phyloP scores from a whole-genome alignment of 176 grass and related monocot genomes.

The Oryza glaberrima region DNA sequence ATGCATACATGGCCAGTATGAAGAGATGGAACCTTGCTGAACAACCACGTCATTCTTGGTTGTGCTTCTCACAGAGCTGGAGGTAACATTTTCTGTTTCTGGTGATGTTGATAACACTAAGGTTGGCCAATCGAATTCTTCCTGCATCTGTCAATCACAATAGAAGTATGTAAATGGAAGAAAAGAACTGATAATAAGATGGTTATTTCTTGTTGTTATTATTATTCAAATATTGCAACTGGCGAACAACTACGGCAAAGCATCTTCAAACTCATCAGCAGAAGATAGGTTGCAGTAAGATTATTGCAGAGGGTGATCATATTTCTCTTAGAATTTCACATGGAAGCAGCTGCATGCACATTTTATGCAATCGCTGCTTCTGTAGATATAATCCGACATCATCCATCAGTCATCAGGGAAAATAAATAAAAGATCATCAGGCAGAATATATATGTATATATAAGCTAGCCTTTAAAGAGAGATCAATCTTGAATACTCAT shows the following conservation, averaged over 20 bases:
- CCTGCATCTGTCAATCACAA: conserved; percentile 48
- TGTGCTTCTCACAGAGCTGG: neutral
- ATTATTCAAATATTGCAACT: neutral
- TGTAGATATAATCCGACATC: neutral
- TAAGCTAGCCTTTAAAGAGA: neutral
- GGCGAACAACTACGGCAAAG: neutral
- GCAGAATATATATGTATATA: too few species aligned
- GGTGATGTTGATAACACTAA: neutral
- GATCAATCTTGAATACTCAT: neutral
- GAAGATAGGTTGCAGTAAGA: neutral
- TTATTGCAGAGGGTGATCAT: neutral
- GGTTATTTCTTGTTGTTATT: neutral
- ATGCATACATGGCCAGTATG: conserved; percentile 21
- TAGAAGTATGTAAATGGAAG: neutral
- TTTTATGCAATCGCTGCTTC: neutral
- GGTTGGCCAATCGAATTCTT: conserved; percentile 31
- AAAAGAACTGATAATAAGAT: neutral
- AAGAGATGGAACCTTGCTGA: neutral
- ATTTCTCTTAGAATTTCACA: neutral
- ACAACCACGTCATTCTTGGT: conserved; percentile 10
- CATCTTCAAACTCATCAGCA: neutral
- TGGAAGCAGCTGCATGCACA: neutral
- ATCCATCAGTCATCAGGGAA: too few species aligned
- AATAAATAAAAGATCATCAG: too few species aligned
- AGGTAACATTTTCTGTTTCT: neutral